A percentile compares a stretch with the other conserved stretches of the same genome.
phyloP scores from a whole-genome alignment of 2,329 filamentous ascomycete genomes.

The Bisporella sp. region DNA sequence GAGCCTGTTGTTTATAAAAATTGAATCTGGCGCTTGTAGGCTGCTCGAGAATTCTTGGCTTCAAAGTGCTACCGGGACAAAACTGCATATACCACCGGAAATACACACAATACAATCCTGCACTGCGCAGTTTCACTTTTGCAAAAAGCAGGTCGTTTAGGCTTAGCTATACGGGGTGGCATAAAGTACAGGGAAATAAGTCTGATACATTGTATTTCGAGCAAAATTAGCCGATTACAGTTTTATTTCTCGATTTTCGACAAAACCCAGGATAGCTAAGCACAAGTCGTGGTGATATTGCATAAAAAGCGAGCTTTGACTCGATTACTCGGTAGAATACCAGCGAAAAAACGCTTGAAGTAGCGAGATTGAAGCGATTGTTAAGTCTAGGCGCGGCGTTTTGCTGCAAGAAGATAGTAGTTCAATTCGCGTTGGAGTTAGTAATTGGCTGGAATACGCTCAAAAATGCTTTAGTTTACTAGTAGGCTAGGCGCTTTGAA shows the following conservation, averaged over 20 bases:
- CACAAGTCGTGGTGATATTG: too few relatives aligned
- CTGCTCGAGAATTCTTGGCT: neutral
- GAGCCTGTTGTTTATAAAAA: neutral
- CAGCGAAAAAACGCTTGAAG: neutral
- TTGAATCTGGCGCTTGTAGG: neutral
- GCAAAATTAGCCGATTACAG: neutral
- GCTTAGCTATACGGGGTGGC: neutral
- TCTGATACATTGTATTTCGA: too few relatives aligned
- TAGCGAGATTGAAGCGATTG: neutral
- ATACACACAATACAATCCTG: neutral
- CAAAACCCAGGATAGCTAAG: neutral
- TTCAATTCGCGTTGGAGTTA: neutral
- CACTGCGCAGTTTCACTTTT: neutral
- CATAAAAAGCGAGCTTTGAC: too few relatives aligned
- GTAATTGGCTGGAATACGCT: neutral
- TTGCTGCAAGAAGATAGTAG: neutral
- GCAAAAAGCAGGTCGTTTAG: neutral
- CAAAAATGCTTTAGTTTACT: neutral
- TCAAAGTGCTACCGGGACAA: too few relatives aligned
- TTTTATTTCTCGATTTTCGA: neutral
- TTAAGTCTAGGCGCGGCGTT: neutral
- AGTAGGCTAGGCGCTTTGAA: neutral
- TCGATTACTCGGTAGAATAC: too few relatives aligned
- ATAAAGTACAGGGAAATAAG: neutral
- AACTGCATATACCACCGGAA: too few relatives aligned